A percentile compares a stretch with the other conserved stretches of the same genome.
Conservation (phyloP, 495 filamentous ascomycete genomes). For the Saxophila tyrrhenica region DNA sequence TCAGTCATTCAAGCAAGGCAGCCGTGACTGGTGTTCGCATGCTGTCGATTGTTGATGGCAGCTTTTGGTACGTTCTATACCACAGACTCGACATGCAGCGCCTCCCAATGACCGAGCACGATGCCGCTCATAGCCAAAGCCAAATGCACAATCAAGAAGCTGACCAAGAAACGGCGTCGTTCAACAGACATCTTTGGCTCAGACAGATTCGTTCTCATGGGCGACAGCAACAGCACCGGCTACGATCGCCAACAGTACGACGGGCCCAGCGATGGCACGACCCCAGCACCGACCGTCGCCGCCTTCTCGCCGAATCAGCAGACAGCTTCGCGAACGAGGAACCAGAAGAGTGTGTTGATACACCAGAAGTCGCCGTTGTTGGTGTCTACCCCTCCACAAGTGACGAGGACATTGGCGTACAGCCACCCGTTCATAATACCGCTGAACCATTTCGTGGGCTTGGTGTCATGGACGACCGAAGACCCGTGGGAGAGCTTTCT, state of each 20-base stretch:
- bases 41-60: constrained; percentile 9
- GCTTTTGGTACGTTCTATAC: constrained; percentile 17
- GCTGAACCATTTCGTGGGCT: constrained; percentile 67
- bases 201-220: constrained; percentile 35
- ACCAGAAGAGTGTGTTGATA: constrained; percentile 61
- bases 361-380: constrained; percentile 93
- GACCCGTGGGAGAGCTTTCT: constrained; percentile 97
- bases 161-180: constrained; percentile 1
- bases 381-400: constrained; percentile 82
- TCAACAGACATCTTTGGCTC: background rate
- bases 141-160: constrained; percentile 3
- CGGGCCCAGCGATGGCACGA: constrained; percentile 17
- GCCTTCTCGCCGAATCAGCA: constrained; percentile 60
- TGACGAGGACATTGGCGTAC: constrained; percentile 85
- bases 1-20: background rate
- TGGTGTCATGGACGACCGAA: constrained; percentile 84
- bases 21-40: background rate
- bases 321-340: constrained; percentile 23
- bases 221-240: constrained; percentile 10
- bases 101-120: background rate
- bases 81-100: background rate
- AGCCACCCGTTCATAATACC: constrained; percentile 86
- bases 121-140: background rate
- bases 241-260: background rate
- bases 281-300: constrained; percentile 62